Conservation (phyloP, 1,284 basidiomycete genomes). For the Rhodofomes roseus region DNA sequence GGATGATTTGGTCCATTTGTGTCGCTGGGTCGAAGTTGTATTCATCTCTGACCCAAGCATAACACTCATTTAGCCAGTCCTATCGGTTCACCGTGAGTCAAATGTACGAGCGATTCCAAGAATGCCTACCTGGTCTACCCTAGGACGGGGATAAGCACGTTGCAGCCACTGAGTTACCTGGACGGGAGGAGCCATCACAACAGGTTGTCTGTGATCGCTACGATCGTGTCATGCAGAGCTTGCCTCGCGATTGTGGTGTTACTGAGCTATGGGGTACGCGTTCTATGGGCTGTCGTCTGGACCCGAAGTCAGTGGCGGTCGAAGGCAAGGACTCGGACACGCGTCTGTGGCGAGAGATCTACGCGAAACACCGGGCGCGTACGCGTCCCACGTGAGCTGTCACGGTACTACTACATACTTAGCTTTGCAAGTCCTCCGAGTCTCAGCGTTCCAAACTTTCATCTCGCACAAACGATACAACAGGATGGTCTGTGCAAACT, state of each 20-base stretch:
- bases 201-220: not conserved
- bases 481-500: too few species aligned
- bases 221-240: too few species aligned
- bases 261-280: not conserved
- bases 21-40: constrained; percentile 41
- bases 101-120: constrained; percentile 9
- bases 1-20: constrained; percentile 45
- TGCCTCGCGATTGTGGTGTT: too few species aligned
- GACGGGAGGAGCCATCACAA: constrained; percentile 20
- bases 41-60: constrained; percentile 54
- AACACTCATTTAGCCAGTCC: constrained; percentile 75
- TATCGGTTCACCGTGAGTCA: not conserved
- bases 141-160: constrained; percentile 47
- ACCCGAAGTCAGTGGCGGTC: not conserved
- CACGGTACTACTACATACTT: not conserved
- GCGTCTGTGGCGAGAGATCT: not conserved
- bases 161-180: constrained; percentile 43
- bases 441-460: too few species aligned
- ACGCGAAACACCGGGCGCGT: not conserved
- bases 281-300: not conserved
- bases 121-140: constrained; percentile 47
- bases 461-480: too few species aligned
- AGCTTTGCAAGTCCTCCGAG: too few species aligned
- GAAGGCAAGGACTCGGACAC: not conserved
- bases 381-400: constrained; percentile 6